Conservation (phyloP, 305 asterid genomes). For the Stenogyne calaminthoides region DNA sequence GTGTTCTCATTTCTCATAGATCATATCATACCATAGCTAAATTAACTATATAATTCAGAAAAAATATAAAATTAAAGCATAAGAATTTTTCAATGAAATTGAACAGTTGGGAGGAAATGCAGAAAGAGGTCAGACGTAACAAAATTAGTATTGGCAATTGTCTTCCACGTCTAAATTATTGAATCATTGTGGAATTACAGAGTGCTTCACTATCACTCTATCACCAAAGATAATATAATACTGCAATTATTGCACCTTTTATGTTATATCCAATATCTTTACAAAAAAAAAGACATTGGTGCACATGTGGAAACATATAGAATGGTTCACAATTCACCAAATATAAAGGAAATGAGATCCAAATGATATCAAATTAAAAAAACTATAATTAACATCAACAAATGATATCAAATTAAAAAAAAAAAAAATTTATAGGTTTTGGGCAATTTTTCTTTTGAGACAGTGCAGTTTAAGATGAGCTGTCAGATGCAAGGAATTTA, state of each 20-base stretch:
- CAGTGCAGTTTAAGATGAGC: not conserved
- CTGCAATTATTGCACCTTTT: constrained; percentile 8
- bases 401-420: no score
- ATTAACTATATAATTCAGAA: not conserved
- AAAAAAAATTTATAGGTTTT: no score
- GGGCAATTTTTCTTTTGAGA: not conserved
- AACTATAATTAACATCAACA: not conserved
- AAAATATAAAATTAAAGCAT: no score
- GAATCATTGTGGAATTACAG: constrained; percentile 11
- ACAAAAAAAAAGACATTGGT: not conserved
- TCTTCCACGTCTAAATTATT: not conserved
- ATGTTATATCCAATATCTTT: not conserved
- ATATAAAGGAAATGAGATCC: not conserved
- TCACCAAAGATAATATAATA: not conserved
- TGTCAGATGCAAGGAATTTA: not conserved
- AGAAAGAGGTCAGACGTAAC: not conserved
- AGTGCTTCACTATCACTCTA: not conserved
- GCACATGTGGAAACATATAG: not conserved
- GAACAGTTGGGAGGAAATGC: not conserved
- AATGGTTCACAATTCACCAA: not conserved
- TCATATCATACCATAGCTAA: no score
- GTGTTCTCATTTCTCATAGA: not conserved
- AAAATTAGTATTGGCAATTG: not conserved
- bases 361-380: no score
- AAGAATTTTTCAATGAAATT: no score